These are phyloP conservation scores for Austroboletus novae-zelandiae DNA, from an alignment of 1,284 basidiomycete genomes.

Conservation along the genomic window DNA sequence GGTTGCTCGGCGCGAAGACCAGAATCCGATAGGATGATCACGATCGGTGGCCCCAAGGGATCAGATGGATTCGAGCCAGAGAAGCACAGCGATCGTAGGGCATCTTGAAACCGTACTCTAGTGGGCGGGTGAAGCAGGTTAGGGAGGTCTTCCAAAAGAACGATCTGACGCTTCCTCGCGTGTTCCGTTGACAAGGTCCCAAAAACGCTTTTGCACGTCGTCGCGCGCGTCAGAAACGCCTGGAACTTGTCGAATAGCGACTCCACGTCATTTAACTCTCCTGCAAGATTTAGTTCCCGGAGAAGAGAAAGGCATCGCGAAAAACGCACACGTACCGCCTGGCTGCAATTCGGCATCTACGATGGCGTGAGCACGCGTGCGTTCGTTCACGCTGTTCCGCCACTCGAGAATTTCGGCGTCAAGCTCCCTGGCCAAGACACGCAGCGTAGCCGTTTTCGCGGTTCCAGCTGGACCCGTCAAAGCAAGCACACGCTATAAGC, in stretches of 20 bases:
- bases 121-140: slow-evolving; percentile 81
- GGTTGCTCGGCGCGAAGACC: slow-evolving; percentile 70
- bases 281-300: no score
- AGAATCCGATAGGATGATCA: slow-evolving; percentile 84
- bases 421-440: slow-evolving; percentile 73
- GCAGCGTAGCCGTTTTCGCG: slow-evolving; percentile 86
- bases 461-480: slow-evolving; percentile 89
- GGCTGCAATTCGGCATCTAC: slow-evolving; percentile 1
- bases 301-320: slow-evolving; percentile 7
- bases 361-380: slow-evolving; percentile 2
- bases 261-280: slow-evolving; percentile 43
- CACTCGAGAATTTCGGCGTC: slow-evolving; percentile 86
- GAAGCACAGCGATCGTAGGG: slow-evolving; percentile 59
- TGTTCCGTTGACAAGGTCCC: slow-evolving; percentile 9
- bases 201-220: slow-evolving; percentile 61
- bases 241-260: slow-evolving; percentile 72
- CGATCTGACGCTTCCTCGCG: slow-evolving; percentile 46
- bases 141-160: slow-evolving; percentile 91
- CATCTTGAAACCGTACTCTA: slow-evolving; percentile 72
- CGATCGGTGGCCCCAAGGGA: slow-evolving; percentile 57
- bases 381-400: slow-evolving; percentile 61
- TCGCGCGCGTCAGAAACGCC: slow-evolving; percentile 74
- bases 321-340: slow-evolving; percentile 8
- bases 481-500: slow-evolving; percentile 71
- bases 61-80: slow-evolving; percentile 29